These are phyloP conservation scores for Angophora floribunda DNA, from an alignment of 345 rosid genomes.

Conservation along the genomic window DNA sequence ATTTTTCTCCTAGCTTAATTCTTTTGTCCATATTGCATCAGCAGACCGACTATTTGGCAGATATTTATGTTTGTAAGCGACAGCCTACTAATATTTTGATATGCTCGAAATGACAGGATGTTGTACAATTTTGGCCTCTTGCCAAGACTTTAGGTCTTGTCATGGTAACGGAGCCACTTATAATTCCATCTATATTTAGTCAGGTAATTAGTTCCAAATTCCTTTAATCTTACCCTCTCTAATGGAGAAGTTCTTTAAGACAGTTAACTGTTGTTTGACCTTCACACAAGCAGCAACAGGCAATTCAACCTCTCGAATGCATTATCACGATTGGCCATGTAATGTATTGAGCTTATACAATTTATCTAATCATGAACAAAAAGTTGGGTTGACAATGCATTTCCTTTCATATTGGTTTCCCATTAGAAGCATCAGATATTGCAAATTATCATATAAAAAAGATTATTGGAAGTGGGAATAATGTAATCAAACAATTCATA, in stretches of 20 bases:
- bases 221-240: background rate
- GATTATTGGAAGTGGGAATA: background rate
- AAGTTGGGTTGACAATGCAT: background rate
- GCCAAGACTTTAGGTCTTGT: slow-evolving; percentile 92
- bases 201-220: slow-evolving; percentile 37
- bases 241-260: background rate
- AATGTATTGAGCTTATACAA: background rate
- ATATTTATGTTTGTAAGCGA: background rate
- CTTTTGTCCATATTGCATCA: background rate
- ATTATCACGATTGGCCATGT: background rate
- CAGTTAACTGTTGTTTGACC: background rate
- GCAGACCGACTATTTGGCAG: background rate
- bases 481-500: background rate
- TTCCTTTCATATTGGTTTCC: background rate
- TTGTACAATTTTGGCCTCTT: slow-evolving; percentile 77
- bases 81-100: background rate
- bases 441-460: background rate
- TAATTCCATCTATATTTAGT: slow-evolving; percentile 69
- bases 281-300: background rate
- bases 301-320: background rate
- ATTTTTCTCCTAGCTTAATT: background rate
- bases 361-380: background rate
- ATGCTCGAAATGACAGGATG: slow-evolving; percentile 36
- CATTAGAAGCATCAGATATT: background rate
- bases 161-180: slow-evolving; percentile 77